Evolutionary conservation across 352 stramenopile genomes (phyloP).

Genomic region (Pythium phragmitis): DNA sequence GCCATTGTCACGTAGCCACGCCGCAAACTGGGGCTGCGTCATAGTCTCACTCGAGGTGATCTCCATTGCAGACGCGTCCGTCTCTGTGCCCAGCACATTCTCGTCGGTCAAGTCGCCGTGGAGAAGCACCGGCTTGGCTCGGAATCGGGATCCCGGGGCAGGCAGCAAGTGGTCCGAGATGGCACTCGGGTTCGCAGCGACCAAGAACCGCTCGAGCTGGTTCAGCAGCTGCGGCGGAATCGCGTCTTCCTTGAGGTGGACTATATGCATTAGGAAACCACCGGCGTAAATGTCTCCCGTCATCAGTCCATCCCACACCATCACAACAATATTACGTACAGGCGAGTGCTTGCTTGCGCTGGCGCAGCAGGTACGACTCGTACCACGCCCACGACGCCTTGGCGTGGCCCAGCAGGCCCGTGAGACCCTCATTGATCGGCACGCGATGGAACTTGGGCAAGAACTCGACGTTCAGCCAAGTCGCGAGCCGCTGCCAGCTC

Average conservation of each 20-base stretch:
- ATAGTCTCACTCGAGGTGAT: background rate
- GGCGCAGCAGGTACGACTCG: slow-evolving; percentile 69
- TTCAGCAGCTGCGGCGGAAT: slow-evolving; percentile 63
- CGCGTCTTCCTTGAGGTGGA: slow-evolving; percentile 60
- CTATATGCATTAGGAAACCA: slow-evolving; percentile 11
- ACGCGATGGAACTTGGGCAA: slow-evolving; percentile 62
- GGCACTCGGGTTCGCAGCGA: slow-evolving; percentile 24
- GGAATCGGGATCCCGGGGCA: slow-evolving; percentile 15
- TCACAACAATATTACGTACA: slow-evolving; percentile 42
- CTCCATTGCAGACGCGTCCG: background rate
- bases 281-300: background rate
- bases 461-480: slow-evolving; percentile 64
- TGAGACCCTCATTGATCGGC: slow-evolving; percentile 39
- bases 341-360: slow-evolving; percentile 56
- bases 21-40: slow-evolving; percentile 21
- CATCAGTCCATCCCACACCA: background rate
- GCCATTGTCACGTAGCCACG: slow-evolving; percentile 41
- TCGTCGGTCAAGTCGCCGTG: slow-evolving; percentile 86
- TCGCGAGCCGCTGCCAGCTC: slow-evolving; percentile 51
- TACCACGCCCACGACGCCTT: slow-evolving; percentile 83
- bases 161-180: slow-evolving; percentile 48
- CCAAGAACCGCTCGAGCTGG: slow-evolving; percentile 61
- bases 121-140: slow-evolving; percentile 50
- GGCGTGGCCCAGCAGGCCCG: slow-evolving; percentile 57
- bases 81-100: slow-evolving; percentile 63